phyloP scores from a whole-genome alignment of 306 rosid genomes.

The Lablab purpureus region DNA sequence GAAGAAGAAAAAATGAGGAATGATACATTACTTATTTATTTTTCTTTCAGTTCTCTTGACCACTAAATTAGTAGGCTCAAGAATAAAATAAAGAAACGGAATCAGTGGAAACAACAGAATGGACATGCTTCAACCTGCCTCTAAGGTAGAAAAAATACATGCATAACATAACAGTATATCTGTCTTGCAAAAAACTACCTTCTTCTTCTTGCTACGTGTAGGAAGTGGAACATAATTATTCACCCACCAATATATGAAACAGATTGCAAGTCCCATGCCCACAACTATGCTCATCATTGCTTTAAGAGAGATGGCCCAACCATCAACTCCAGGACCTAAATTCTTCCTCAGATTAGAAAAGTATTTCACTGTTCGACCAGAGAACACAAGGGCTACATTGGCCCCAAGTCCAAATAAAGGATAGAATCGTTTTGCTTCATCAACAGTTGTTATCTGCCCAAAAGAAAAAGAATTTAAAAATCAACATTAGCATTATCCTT shows the following conservation, averaged over 20 bases:
- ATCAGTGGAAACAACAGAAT: neutral
- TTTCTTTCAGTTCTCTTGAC: slow-evolving; percentile 2
- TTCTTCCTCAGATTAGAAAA: slow-evolving; percentile 80
- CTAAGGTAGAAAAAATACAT: slow-evolving; percentile 1
- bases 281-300: slow-evolving; percentile 99
- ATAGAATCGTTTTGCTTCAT: slow-evolving; percentile 91
- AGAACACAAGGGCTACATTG: slow-evolving; percentile 91
- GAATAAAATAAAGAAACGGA: neutral
- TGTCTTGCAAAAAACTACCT: slow-evolving; percentile 60
- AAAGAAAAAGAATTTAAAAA: neutral
- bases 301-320: slow-evolving; percentile 92
- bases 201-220: slow-evolving; percentile 92
- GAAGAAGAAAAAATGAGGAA: neutral
- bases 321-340: slow-evolving; percentile 99
- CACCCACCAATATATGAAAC: slow-evolving; percentile 97
- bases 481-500: slow-evolving; percentile 15
- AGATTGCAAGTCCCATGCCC: slow-evolving; percentile 78
- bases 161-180: slow-evolving; percentile 19
- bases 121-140: slow-evolving; percentile 1
- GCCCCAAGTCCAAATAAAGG: slow-evolving; percentile 98
- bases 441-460: slow-evolving; percentile 82
- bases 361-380: slow-evolving; percentile 96
- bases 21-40: neutral
- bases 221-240: slow-evolving; percentile 84
- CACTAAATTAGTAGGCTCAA: neutral